Evolutionary conservation across 371 early-diverging fungal genomes (phyloP).

Genomic region (Mortierella sp.): DNA sequence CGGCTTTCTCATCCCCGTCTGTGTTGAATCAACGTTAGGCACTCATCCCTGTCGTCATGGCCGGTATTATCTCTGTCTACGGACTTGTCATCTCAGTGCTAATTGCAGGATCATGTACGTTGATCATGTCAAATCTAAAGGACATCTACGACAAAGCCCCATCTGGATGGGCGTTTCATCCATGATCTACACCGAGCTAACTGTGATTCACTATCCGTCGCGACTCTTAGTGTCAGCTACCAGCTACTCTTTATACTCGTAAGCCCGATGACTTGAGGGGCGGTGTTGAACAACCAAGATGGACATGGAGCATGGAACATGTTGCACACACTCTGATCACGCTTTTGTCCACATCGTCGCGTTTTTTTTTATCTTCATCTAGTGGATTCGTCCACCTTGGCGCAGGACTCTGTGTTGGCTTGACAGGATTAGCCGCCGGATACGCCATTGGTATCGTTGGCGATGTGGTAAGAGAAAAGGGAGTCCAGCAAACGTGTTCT

Average conservation of each 20-base stretch:
- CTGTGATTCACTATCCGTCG: neutral
- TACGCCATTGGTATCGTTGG: slow-evolving; percentile 98
- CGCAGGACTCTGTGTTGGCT: slow-evolving; percentile 94
- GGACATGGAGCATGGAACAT: too few relatives aligned
- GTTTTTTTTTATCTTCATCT: slow-evolving; percentile 56
- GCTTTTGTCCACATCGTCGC: too few relatives aligned
- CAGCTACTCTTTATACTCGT: slow-evolving; percentile 59
- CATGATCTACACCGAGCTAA: neutral
- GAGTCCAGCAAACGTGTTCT: too few relatives aligned
- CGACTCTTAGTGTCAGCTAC: slow-evolving; percentile 60
- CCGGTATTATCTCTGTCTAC: slow-evolving; percentile 98
- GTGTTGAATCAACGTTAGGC: slow-evolving; percentile 46
- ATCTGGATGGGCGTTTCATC: neutral
- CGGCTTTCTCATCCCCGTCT: too few relatives aligned
- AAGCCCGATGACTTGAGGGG: too few relatives aligned
- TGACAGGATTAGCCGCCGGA: slow-evolving; percentile 94
- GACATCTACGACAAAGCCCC: neutral
- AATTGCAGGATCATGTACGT: slow-evolving; percentile 86
- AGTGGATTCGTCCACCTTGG: slow-evolving; percentile 93
- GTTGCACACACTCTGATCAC: too few relatives aligned
- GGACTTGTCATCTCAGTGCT: slow-evolving; percentile 96
- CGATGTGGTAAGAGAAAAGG: slow-evolving; percentile 87
- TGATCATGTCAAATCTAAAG: neutral
- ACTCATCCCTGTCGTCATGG: slow-evolving; percentile 97
- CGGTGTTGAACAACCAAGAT: too few relatives aligned